Base-by-base conservation (phyloP, 352 stramenopile genomes). In the Phytopythium delawarense region DNA sequence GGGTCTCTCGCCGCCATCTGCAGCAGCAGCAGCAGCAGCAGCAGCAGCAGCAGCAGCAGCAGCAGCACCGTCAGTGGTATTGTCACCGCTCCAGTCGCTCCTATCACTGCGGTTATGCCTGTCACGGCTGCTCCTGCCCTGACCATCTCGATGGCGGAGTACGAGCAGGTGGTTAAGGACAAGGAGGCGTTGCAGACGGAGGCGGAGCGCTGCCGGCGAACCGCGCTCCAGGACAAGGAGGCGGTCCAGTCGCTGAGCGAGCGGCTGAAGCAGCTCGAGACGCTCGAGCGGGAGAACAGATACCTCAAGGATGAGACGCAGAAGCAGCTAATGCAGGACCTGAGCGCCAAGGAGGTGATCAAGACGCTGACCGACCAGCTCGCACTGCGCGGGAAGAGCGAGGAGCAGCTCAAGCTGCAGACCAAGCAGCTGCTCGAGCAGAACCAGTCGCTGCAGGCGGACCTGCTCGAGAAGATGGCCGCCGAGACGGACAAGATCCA, bases 391-490 rank as follows among this genome's bases (percentile, higher is more conserved):
- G 71, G 65, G 18, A 82, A 82, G 34, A 87, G 76, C 67, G 81
- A 90, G 60, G 76, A 86, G 58, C 78, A 90, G 44, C 64, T 90
- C 44, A 88, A 90, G 57, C 66, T 87, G 18, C 81, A 90, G 62
- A 88, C 75, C 12, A 78, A 82, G 35, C 76, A 88, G 54, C 73
- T 90, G 21, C 82, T 88, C 50, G 75, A 90, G 51, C 81, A 88
- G 52, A 90, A 90, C 23, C 81, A 86, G 49, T 72, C 81, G 5
- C 61, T 90, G 4, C 76, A 90, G 45, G 62, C 72, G n/a, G 81
- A 90, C 55, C 60, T 88, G 34, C 66, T 90, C 3, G 78, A 88
- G 40, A 88, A 88, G 59, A 88, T 90, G 23, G 78, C 76, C 16
- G 70, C 70, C 7, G 81, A 88, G 61, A 84, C 76, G 9, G 73